Evolutionary conservation across 176 grass and related monocot species (phyloP), one percentile per base, ranked within the genome.

Genomic region (Luzula sylvatica): DNA sequence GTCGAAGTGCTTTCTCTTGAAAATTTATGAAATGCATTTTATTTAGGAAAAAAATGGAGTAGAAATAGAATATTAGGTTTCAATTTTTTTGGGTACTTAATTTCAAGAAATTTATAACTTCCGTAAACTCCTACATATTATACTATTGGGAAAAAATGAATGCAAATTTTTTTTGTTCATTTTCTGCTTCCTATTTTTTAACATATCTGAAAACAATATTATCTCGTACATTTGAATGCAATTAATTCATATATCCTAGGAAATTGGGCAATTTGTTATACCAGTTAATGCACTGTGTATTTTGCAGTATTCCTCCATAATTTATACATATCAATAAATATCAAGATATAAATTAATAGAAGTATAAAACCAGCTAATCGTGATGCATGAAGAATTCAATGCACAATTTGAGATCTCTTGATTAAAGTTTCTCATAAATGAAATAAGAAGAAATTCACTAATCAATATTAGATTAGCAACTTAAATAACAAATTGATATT

Each of bases 61-160:
- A 64, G 59, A 48, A 26, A 29, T 46, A 44, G 42, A 9, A 48
- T 50, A 26, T 48, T 49, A 64, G 59, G 24, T 48, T 64, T 48
- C 15, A 46, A 16, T 60, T 44, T 59, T 43, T n/a, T 23, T 43
- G 20, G n/a, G n/a, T 35, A 9, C 30, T 60, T 40, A 3, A 4
- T 48, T 64, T 30, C 20, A 29, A n/a, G n/a, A n/a, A n/a, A 61
- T 24, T 35, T 64, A 64, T 38, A 63, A 49, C 46, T 32, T 64
- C 28, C 15, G 6, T 20, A 18, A 64, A 4, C 8, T 49, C 25
- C 42, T 40, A 17, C 3, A 49, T 46, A 42, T 59, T 24, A 60
- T 18, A 26, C 7, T 27, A 46, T 64, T 49, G 59, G 59, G 15
- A 64, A 46, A 11, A 4, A 63, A 35, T 35, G 40, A 30, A 35